These are phyloP conservation scores for Suillus lakei DNA, from an alignment of 768 basidiomycete species.

Conservation along the genomic window DNA sequence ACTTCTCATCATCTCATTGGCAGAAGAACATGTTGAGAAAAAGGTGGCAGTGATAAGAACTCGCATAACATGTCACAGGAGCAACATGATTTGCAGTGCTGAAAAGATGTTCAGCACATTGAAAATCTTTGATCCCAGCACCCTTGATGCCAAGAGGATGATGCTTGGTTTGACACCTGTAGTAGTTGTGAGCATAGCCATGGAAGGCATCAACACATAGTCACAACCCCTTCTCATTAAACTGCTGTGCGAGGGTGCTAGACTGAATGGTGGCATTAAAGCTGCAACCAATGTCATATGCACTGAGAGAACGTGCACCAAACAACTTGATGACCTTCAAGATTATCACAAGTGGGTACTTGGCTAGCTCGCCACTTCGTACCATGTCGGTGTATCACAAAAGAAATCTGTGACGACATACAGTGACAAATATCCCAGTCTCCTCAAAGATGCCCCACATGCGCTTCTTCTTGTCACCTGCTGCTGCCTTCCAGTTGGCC, in stretches of 20 bases:
- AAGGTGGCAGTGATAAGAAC: no score
- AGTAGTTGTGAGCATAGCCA: slow-evolving; percentile 40
- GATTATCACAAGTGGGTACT: slow-evolving; percentile 26
- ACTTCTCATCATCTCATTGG: slow-evolving; percentile 4
- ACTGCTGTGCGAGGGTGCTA: slow-evolving; percentile 20
- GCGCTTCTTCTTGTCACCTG: no score
- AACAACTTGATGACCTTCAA: slow-evolving; percentile 27
- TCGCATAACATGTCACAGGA: no score
- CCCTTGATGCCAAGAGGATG: slow-evolving; percentile 36
- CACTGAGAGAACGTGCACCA: slow-evolving; percentile 7
- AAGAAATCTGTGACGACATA: no score
- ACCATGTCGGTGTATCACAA: no score
- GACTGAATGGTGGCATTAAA: slow-evolving; percentile 21
- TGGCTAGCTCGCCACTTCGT: slow-evolving; percentile 22
- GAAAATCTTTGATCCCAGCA: slow-evolving; percentile 40
- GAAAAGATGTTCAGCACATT: background rate
- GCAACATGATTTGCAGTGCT: no score
- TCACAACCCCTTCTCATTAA: background rate
- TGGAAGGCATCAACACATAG: slow-evolving; percentile 35
- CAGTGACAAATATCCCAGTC: no score
- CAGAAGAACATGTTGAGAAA: background rate
- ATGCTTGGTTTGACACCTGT: slow-evolving; percentile 35
- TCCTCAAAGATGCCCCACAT: no score
- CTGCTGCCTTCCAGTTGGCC: no score
- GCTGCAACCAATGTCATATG: slow-evolving; percentile 32